phyloP scores from a whole-genome alignment of 306 rosid species.

The Quercus engelmannii region DNA sequence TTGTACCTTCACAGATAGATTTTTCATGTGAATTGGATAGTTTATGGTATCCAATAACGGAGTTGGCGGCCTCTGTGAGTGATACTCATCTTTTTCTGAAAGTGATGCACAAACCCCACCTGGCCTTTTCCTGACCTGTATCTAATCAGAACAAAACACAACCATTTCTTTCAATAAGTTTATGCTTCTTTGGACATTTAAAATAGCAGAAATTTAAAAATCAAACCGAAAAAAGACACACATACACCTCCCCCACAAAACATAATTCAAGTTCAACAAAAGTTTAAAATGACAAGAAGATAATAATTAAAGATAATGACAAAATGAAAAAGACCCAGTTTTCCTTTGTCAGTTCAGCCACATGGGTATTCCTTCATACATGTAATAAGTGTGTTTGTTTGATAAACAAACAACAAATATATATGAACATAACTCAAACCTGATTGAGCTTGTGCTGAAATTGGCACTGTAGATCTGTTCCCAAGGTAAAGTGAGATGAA shows the following conservation, averaged over 20 bases:
- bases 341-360: neutral
- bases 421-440: conserved; percentile 24
- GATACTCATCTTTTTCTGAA: conserved; percentile 68
- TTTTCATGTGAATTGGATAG: conserved; percentile 94
- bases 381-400: neutral
- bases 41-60: conserved; percentile 86
- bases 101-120: conserved; percentile 66
- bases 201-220: conserved; percentile 4
- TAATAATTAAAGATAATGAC: neutral
- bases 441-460: conserved; percentile 40
- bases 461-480: conserved; percentile 32
- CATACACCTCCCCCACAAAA: neutral
- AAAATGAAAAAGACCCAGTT: conserved; percentile 16
- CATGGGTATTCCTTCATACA: conserved; percentile 16
- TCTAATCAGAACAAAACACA: conserved; percentile 22
- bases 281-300: neutral
- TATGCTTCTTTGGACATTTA: neutral
- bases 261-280: neutral
- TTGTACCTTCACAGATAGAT: conserved; percentile 79
- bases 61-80: conserved; percentile 82
- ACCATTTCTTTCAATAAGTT: conserved; percentile 27
- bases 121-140: conserved; percentile 54
- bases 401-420: neutral
- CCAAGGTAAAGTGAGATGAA: conserved; percentile 40
- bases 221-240: neutral